Base-by-base conservation (phyloP, 805 yeast genomes). In the Blastobotrys mokoenaii region DNA sequence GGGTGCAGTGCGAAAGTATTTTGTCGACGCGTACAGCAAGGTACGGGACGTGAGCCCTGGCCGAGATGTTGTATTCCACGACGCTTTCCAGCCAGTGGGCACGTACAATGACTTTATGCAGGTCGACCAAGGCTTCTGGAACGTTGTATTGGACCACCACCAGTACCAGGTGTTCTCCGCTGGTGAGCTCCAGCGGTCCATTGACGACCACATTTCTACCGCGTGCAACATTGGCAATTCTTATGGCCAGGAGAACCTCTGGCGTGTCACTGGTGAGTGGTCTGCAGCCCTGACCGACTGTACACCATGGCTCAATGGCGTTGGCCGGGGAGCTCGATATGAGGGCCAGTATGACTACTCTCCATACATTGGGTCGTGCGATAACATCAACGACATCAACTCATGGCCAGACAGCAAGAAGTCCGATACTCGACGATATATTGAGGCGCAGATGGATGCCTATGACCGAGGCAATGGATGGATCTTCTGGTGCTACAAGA, bases 401-500 rank as follows among this genome's bases (percentile, higher is more conserved):
- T 56, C 74, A 41, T 89, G 93, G 85, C 68, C 84, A 5, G 70
- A 67, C 8, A 73, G 74, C 34, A 73, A 75, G 58, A 77, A 73
- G 60, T 57, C 56, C 18, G 70, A 77, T 52, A 76, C 81, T 40
- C 79, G 96, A 63, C 72, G 68, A 55, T 87, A 72, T 61, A 71
- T 88, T 42, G 96, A 89, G 68, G 95, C 96, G 41, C 96, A 89
- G 71, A 68, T 89, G 59, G 96, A 89, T 61, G 86, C 96, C 1
- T 81, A 72, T 59, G 85, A 80, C 56, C 74, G 73, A 55, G 65
- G 66, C 36, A 74, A 71, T 31, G 97, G 97, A 29, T 89, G 96
- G 96, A 76, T 86, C 47, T 82, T 84, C 71, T 89, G 97, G 97
- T 77, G 82, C 63, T 88, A 86, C 82, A 89, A 88, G 72, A 84